Percentiles rank a stretch among this genome's conserved stretches.
phyloP scores from a whole-genome alignment of 2,329 filamentous ascomycete species.

The Pyrenophora tritici-repentis region DNA sequence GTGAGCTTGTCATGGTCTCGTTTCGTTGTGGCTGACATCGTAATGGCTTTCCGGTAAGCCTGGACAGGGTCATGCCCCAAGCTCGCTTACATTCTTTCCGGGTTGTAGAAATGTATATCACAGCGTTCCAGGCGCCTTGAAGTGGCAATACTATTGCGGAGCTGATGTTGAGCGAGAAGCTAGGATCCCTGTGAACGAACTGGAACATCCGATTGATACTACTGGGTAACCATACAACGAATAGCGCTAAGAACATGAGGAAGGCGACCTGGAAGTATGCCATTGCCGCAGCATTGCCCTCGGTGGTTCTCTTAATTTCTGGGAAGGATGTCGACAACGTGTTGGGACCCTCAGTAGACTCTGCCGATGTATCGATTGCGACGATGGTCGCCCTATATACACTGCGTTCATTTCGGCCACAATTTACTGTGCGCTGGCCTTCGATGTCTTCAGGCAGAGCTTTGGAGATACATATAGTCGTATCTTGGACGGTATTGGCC shows the following conservation, averaged over 20 bases:
- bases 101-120: constrained; percentile 66
- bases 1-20: constrained; percentile 14
- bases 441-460: constrained; percentile 3
- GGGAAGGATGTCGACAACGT: constrained; percentile 1
- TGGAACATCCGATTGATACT: constrained; percentile 72
- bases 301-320: constrained; percentile 3
- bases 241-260: constrained; percentile 72
- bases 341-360: neutral
- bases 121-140: constrained; percentile 83
- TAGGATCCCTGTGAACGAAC: constrained; percentile 59
- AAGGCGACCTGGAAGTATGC: constrained; percentile 72
- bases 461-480: neutral
- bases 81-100: constrained; percentile 36
- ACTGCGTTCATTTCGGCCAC: neutral
- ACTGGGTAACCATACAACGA: constrained; percentile 75
- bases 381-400: constrained; percentile 16
- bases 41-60: constrained; percentile 10
- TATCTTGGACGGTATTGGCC: no score
- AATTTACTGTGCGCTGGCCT: constrained; percentile 1
- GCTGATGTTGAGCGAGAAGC: constrained; percentile 68
- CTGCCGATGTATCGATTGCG: constrained; percentile 5
- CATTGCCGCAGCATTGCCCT: constrained; percentile 62
- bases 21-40: constrained; percentile 3
- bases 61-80: constrained; percentile 10
- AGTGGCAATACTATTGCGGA: constrained; percentile 77